Base-by-base conservation (phyloP, 2,329 filamentous ascomycete species). In the Tolypocladium ophioglossoides region DNA sequence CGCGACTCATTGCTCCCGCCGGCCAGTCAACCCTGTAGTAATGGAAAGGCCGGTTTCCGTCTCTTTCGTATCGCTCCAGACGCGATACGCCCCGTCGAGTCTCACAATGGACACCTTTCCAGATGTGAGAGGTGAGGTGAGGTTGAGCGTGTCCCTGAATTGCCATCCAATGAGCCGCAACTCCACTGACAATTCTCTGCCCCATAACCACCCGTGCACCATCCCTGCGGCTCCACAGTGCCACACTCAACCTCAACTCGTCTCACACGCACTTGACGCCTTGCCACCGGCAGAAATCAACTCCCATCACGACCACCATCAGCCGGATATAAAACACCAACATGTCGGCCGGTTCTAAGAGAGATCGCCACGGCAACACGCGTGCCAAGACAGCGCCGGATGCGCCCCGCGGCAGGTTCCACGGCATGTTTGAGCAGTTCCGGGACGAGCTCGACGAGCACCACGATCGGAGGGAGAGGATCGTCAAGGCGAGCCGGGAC, bases 371-470 rank as follows among this genome's bases (percentile, higher is more conserved):
- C 53, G 80, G 79, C 55, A 78, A 77, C 56, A 62, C 64, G 41
- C 66, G 71, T 49, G 65, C 71, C 58, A 78, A 76, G 67, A 61
- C 62, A 52, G 58, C 57, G 51, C 59, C 63, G 20, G 68, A 71
- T 47, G 64, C 63, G 22, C 70, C 73, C 6, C 66, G 68, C 35
- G 68, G 70, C 50, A 64, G 70, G 52, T 85, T 82, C 66, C 82
- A 83, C 57, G 71, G 84, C 60, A 91, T 97, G 79, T 99, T 99
- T 68, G 86, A 89, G 69, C 74, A 70, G 9, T 96, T 97, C 68
- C 86, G 91, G 52, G 79, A 86, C 64, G 91, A 96, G 71, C 78
- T 99, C 32, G 94, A 99, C 66, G 84, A 94, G 71, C 92, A 97
- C 68, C 89, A 99, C 70, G 94, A 97, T 71, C 85, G 94, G 18